Evolutionary conservation across 441 rosid genomes (phyloP), one percentile per base, ranked within the genome.

Genomic region (Viola pubescens): DNA sequence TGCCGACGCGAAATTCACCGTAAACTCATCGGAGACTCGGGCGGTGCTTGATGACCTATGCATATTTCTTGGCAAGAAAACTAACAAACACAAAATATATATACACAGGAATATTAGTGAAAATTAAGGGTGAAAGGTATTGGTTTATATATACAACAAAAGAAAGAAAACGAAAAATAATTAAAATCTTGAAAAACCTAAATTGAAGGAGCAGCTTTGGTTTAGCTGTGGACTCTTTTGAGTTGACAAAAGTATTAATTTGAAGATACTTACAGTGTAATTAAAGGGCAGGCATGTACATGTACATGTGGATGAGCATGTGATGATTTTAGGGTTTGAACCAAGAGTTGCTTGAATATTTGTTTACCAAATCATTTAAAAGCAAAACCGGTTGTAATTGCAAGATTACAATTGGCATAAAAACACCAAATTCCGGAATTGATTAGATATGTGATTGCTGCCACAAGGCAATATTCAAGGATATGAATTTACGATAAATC

Each of bases 21-120:
- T 48, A 57, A 69, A 75, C 73, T 83, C 86, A 2, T 81, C 82
- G 2, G 86, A 77, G 53, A 73, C 62, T 6, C 86, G 71, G 51
- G 16, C n/a, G 56, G 72, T 67, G 56, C 74, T 68, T 0, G 73
- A 68, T 3, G 73, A 45, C 59, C 88, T 70, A n/a, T 82, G 73
- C 90, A 86, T 86, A 37, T 40, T 62, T n/a, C 13, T 37, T 0
- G 54, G 5, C 34, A 40, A 6, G 26, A 1, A 41, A 16, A 40
- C 34, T 26, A 26, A 26, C 34, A 19, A 19, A 19, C 26, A 19
- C 26, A 19, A 19, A 19, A 19, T 19, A 55, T 4, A 13, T 1
- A 7, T 4, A 7, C 39, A 51, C 45, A 4, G 7, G 2, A 0
- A 12, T 6, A 12, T 14, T 5, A 7, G 37, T 37, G 4, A 51